These are phyloP conservation scores for Cercospora sp. DNA, from an alignment of 2,329 filamentous ascomycete species.

Conservation along the genomic window DNA sequence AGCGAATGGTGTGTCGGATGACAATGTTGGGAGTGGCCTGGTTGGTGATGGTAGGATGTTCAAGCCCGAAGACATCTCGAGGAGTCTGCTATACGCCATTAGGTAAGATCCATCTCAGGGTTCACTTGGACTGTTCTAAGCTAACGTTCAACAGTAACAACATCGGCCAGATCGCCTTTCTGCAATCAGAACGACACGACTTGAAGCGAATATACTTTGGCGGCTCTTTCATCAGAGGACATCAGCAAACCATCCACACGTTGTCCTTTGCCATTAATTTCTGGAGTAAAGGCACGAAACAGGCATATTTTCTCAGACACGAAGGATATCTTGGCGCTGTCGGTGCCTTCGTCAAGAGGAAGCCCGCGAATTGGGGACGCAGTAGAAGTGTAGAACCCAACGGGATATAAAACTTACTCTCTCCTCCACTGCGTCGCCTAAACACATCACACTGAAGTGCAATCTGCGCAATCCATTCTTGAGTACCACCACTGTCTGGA, in stretches of 20 bases:
- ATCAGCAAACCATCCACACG: constrained; percentile 97
- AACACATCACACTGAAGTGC: background rate
- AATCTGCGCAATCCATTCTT: too few species aligned
- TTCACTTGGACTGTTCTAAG: background rate
- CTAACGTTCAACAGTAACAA: constrained; percentile 69
- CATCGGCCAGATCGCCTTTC: constrained; percentile 94
- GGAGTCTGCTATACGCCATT: constrained; percentile 89
- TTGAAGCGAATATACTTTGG: constrained; percentile 96
- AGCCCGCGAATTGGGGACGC: constrained; percentile 83
- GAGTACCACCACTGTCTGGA: too few species aligned
- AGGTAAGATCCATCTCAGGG: constrained; percentile 31
- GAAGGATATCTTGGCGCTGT: constrained; percentile 95
- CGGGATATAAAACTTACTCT: background rate
- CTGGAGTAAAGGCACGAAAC: constrained; percentile 91
- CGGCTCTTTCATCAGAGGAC: constrained; percentile 92
- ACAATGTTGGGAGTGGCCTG: constrained; percentile 37
- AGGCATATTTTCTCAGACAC: constrained; percentile 93
- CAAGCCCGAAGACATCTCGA: constrained; percentile 78
- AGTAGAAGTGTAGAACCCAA: constrained; percentile 25
- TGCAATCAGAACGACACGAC: constrained; percentile 94
- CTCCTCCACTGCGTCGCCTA: background rate
- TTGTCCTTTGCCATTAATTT: constrained; percentile 96
- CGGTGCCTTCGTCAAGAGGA: constrained; percentile 87
- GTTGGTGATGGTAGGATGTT: constrained; percentile 58
- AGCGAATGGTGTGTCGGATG: constrained; percentile 30